A percentile compares a stretch with the other conserved stretches of the same genome.
Evolutionary conservation across 148 eudicot genomes (phyloP).

Genomic region (Fallopia convolvulus): DNA sequence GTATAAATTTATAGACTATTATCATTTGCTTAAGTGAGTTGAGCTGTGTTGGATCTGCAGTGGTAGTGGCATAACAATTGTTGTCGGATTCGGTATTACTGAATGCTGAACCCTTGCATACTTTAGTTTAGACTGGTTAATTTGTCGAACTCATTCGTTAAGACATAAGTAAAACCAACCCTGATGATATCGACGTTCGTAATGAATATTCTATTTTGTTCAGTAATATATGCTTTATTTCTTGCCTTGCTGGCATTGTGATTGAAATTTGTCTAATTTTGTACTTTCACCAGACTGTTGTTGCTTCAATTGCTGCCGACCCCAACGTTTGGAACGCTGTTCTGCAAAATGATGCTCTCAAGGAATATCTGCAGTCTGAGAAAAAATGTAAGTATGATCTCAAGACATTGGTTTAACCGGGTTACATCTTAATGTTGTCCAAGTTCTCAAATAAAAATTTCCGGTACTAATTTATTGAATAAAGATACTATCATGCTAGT

Average conservation of each 20-base stretch:
- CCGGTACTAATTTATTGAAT: too few relatives aligned
- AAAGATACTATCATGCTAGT: not conserved
- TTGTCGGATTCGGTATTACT: not conserved
- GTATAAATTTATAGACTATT: not conserved
- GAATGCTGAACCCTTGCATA: not conserved
- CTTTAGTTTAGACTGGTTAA: not conserved
- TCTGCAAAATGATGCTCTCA: conserved; percentile 48
- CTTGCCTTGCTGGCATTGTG: not conserved
- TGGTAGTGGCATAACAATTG: not conserved
- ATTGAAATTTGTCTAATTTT: not conserved
- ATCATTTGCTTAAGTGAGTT: too few relatives aligned
- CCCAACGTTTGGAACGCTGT: conserved; percentile 84
- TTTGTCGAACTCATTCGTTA: not conserved
- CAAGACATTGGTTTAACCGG: not conserved
- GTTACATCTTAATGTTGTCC: not conserved
- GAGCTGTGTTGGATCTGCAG: not conserved
- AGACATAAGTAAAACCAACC: not conserved
- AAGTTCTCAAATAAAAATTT: not conserved
- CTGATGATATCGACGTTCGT: not conserved
- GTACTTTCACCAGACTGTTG: conserved; percentile 46
- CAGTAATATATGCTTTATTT: not conserved
- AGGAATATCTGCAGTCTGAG: conserved; percentile 38
- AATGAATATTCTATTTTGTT: not conserved
- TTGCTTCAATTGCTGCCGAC: conserved; percentile 89
- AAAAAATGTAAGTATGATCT: conserved; percentile 33